Evolutionary conservation across 1,139 yeast species (phyloP).

Genomic region (Meyerozyma athensensis): DNA sequence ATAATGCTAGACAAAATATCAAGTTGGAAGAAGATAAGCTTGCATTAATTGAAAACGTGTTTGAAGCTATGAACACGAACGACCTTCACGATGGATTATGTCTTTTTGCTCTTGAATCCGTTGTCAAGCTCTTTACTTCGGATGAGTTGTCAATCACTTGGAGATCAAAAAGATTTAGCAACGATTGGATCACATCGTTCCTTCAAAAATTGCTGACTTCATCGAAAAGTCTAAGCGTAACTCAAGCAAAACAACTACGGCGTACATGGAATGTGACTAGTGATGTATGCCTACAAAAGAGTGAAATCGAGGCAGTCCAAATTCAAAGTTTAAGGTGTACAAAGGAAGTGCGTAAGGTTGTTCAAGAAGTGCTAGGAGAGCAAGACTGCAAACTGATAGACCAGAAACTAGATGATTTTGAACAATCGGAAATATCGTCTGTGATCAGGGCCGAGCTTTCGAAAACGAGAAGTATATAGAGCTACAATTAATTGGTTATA

Average conservation of each 20-base stretch:
- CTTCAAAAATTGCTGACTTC: background rate
- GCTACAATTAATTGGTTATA: background rate
- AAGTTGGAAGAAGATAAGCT: constrained; percentile 37
- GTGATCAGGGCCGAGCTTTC: constrained; percentile 6
- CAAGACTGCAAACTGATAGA: background rate
- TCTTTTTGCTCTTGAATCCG: constrained; percentile 19
- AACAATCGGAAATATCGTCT: constrained; percentile 4
- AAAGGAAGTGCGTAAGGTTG: background rate
- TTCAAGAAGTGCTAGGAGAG: background rate
- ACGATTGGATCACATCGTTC: constrained; percentile 27
- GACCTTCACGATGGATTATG: constrained; percentile 18
- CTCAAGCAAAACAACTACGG: background rate
- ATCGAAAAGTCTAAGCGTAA: background rate
- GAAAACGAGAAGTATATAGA: background rate
- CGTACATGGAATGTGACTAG: background rate
- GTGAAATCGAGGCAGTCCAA: constrained; percentile 1
- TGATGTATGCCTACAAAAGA: background rate
- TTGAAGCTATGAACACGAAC: constrained; percentile 22
- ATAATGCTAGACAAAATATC: constrained; percentile 23
- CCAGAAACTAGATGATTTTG: background rate
- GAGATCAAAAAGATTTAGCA: constrained; percentile 49
- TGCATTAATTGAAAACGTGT: constrained; percentile 27
- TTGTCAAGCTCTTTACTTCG: constrained; percentile 22
- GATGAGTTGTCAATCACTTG: constrained; percentile 45
- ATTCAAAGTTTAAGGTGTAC: background rate